A percentile compares a stretch with the other conserved stretches of the same genome.
Evolutionary conservation across 2,329 filamentous ascomycete species (phyloP).

Genomic region (Colletotrichum somersetense): DNA sequence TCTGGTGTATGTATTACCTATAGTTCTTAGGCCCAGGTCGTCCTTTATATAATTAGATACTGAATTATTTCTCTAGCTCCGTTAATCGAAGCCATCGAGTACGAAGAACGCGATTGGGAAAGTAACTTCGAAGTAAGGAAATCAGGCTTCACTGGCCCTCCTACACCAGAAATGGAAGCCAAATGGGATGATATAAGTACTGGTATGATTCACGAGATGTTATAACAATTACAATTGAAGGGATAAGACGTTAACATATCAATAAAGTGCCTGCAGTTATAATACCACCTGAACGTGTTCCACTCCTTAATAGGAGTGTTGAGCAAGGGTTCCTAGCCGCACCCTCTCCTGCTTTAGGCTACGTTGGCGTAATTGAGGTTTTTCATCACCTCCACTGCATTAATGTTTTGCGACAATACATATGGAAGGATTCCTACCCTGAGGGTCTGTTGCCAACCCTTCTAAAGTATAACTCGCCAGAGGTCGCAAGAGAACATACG

Average conservation of each 20-base stretch:
- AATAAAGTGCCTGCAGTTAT: conserved; percentile 6
- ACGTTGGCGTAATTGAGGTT: conserved; percentile 5
- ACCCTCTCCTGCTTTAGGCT: conserved; percentile 5
- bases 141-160: conserved; percentile 13
- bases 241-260: not conserved
- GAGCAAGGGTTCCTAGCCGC: conserved; percentile 12
- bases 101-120: conserved; percentile 15
- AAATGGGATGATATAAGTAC: conserved; percentile 3
- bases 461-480: conserved; percentile 9
- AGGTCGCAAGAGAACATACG: conserved; percentile 4
- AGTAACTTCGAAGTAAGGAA: not conserved
- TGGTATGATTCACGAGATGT: not conserved
- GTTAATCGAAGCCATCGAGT: conserved; percentile 18
- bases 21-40: not conserved
- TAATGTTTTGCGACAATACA: conserved; percentile 17
- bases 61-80: not conserved
- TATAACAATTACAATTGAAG: not conserved
- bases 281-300: conserved; percentile 18
- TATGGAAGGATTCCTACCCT: conserved; percentile 28
- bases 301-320: conserved; percentile 16
- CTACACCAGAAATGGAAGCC: conserved; percentile 24
- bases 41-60: not conserved
- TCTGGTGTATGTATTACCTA: conserved; percentile 21
- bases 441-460: conserved; percentile 5
- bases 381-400: conserved; percentile 27